Evolutionary conservation across 352 stramenopile species (phyloP).

Genomic region (Phytophthora agathidicida): DNA sequence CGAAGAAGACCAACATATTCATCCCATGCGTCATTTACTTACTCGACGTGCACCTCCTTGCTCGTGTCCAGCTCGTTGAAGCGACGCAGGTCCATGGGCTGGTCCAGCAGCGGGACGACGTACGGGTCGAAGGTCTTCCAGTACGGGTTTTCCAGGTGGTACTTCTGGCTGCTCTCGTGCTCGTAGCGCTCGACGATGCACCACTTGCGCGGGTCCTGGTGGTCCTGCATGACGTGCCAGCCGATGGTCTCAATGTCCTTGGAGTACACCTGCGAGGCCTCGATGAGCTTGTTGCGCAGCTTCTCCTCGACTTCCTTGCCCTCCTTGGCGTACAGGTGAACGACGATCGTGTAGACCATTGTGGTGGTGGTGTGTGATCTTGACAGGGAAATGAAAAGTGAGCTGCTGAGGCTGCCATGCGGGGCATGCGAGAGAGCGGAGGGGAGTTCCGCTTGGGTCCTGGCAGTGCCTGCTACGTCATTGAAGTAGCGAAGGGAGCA

Average conservation of each 20-base stretch:
- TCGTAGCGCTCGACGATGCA: constrained; percentile 45
- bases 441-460: constrained; percentile 21
- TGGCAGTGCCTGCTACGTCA: constrained; percentile 22
- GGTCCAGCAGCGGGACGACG: constrained; percentile 34
- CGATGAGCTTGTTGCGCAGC: constrained; percentile 42
- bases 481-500: constrained; percentile 18
- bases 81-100: constrained; percentile 33
- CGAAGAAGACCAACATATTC: too few species aligned
- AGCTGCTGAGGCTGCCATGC: constrained; percentile 10
- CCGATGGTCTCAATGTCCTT: constrained; percentile 37
- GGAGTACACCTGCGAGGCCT: constrained; percentile 41
- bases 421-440: not conserved
- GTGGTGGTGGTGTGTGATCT: constrained; percentile 15
- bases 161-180: constrained; percentile 38
- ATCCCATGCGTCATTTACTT: not conserved
- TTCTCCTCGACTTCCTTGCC: constrained; percentile 47
- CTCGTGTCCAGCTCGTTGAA: constrained; percentile 47
- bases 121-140: constrained; percentile 37
- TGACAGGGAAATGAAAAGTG: constrained; percentile 35
- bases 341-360: constrained; percentile 45
- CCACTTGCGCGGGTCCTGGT: constrained; percentile 40
- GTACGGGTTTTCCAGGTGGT: constrained; percentile 39
- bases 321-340: constrained; percentile 43
- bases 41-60: constrained; percentile 27
- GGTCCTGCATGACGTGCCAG: constrained; percentile 43